Conservation (phyloP, 2,329 filamentous ascomycete genomes). For the Xylaria sp. region DNA sequence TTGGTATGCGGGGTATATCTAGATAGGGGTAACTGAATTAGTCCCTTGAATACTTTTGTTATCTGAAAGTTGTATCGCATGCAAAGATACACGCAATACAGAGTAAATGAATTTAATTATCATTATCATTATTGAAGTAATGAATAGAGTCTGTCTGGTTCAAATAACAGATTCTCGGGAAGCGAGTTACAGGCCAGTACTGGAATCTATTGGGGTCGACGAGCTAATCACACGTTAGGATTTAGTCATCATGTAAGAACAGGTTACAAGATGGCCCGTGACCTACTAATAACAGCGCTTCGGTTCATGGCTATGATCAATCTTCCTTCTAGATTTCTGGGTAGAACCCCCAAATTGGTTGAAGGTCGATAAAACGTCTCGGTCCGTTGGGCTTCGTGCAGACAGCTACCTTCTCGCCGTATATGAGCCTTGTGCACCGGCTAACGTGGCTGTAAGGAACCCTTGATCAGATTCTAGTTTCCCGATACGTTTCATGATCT, state of each 20-base stretch:
- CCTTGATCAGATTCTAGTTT: neutral
- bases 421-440: neutral
- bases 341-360: neutral
- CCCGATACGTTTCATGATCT: neutral
- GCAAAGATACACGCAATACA: neutral
- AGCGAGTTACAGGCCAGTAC: neutral
- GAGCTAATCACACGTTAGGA: neutral
- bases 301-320: neutral
- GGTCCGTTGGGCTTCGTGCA: neutral
- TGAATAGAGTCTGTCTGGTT: neutral
- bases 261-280: neutral
- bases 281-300: neutral
- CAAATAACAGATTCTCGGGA: neutral
- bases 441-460: neutral
- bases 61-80: neutral
- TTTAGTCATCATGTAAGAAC: neutral
- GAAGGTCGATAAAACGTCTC: neutral
- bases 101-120: neutral
- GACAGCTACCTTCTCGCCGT: neutral
- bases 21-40: neutral
- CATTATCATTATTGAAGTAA: neutral
- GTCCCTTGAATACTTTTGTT: neutral
- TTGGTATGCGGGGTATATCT: slow-evolving; percentile 11
- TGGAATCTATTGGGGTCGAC: neutral
- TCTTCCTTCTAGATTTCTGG: neutral